Conservation (phyloP, 2,329 filamentous ascomycete genomes). For the Clarireedia monteithiana region DNA sequence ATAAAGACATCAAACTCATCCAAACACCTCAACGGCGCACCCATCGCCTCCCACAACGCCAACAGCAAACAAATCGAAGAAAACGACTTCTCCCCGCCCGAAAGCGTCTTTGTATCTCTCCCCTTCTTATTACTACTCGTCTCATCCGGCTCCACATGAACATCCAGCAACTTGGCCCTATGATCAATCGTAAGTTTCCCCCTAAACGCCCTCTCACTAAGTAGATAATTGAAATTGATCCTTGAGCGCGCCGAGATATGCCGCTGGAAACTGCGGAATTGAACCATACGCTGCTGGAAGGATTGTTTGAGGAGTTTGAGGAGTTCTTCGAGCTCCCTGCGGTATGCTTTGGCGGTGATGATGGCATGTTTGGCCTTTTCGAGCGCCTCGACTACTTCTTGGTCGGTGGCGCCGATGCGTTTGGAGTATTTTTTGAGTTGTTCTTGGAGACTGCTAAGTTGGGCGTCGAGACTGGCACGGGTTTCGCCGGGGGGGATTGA, state of each 20-base stretch:
- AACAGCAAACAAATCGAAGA: conserved; percentile 91
- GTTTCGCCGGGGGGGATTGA: conserved; percentile 59
- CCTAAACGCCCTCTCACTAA: conserved; percentile 83
- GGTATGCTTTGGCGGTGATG: conserved; percentile 36
- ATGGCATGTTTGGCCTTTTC: conserved; percentile 33
- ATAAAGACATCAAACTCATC: conserved; percentile 99
- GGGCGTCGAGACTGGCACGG: conserved; percentile 43
- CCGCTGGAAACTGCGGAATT: conserved; percentile 76
- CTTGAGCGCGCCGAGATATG: conserved; percentile 81
- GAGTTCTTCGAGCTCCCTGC: conserved; percentile 37
- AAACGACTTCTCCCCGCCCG: conserved; percentile 95
- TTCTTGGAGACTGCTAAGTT: conserved; percentile 45
- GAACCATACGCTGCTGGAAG: conserved; percentile 59
- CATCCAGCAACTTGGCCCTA: conserved; percentile 60
- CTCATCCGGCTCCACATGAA: conserved; percentile 65
- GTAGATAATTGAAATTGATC: conserved; percentile 78
- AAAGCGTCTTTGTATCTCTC: conserved; percentile 83
- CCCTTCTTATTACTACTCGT: conserved; percentile 63
- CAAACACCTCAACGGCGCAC: conserved; percentile 84
- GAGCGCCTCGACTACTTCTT: conserved; percentile 50
- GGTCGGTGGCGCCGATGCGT: conserved; percentile 54
- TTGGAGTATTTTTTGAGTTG: conserved; percentile 51
- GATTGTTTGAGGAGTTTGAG: conserved; percentile 45
- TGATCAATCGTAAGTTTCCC: conserved; percentile 78
- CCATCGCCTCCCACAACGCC: conserved; percentile 96